Conservation (phyloP, 768 basidiomycete species). For the Asterophora lycoperdoides region DNA sequence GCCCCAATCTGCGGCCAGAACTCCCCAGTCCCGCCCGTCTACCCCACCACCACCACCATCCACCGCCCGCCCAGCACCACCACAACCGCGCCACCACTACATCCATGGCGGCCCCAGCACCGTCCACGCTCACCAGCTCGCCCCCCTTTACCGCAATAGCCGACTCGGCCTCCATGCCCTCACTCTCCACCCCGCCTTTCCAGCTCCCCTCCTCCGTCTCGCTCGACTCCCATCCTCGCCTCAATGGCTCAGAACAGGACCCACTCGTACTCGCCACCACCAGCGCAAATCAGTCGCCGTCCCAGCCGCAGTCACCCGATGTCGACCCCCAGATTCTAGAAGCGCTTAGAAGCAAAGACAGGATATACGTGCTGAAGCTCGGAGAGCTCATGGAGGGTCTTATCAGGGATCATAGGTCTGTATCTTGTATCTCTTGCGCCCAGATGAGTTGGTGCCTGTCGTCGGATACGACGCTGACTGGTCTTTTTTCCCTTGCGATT, state of each 20-base stretch:
- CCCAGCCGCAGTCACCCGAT: slow-evolving; percentile 30
- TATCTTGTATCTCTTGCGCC: slow-evolving; percentile 14
- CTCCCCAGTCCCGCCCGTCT: slow-evolving; percentile 2
- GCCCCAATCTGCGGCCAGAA: slow-evolving; percentile 8
- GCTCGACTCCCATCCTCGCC: slow-evolving; percentile 21
- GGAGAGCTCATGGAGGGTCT: slow-evolving; percentile 81
- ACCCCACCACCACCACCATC: neutral
- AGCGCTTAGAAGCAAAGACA: slow-evolving; percentile 83
- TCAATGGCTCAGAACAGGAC: slow-evolving; percentile 19
- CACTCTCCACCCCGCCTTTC: slow-evolving; percentile 15
- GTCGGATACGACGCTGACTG: slow-evolving; percentile 16
- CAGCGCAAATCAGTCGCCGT: neutral
- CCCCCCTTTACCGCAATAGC: slow-evolving; percentile 16
- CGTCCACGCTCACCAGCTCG: slow-evolving; percentile 10
- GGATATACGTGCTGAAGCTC: slow-evolving; percentile 84
- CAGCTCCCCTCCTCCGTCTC: slow-evolving; percentile 16
- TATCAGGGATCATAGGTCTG: slow-evolving; percentile 71
- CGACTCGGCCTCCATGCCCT: slow-evolving; percentile 14
- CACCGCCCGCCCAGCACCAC: neutral
- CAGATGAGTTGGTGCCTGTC: neutral
- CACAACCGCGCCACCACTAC: neutral
- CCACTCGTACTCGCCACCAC: slow-evolving; percentile 11
- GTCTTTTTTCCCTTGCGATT: slow-evolving; percentile 9
- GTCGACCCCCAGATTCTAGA: slow-evolving; percentile 80
- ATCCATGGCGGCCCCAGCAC: slow-evolving; percentile 5